Evolutionary conservation across 2,329 filamentous ascomycete species (phyloP), one percentile per base, ranked within the genome.

Genomic region (Fonsecaea multimorphosa): DNA sequence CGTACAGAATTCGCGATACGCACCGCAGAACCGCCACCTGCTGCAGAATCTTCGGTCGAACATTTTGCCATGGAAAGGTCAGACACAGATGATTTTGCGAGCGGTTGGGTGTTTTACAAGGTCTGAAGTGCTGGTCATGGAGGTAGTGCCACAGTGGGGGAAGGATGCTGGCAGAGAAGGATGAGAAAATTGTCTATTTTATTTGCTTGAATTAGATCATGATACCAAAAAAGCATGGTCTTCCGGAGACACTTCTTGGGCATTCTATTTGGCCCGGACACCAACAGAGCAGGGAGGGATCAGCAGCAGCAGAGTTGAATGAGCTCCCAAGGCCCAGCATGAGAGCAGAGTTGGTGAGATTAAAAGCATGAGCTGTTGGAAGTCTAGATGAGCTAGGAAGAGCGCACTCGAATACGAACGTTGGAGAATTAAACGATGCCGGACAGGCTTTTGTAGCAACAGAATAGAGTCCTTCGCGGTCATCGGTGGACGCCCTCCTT

Each of bases 1-100:
- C 82, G 88, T 72, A 84, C 57, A 59, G 68, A 71, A 55, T 67
- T 62, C 49, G 65, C 63, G n/a, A 68, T 59, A 51, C 61, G 60
- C 52, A 16, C 63, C 16, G 44, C 63, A n/a, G 54, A 63, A 49
- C 22, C 51, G n/a, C 29, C 59, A 8, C 22, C 58, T 14, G 40
- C 64, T 16, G 27, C 19, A 24, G 61, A 36, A 40, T 63, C 71
- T 44, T 70, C 69, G 22, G 71, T 72, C 2, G 71, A 71, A 64
- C 71, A 72, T 46, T 72, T 65, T 36, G 71, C 71, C 4, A 69
- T 66, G 55, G 71, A 71, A 49, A 61, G 58, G 31, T 31, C 56
- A n/a, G 3, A 54, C 40, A 8, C 56, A 38, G 69, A 68, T 40
- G 59, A 61, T 8, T 63, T 66, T 34, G 59, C 59, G 24, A 64